Conservation (phyloP, 805 yeast genomes). For the Clavispora santaluciae region DNA sequence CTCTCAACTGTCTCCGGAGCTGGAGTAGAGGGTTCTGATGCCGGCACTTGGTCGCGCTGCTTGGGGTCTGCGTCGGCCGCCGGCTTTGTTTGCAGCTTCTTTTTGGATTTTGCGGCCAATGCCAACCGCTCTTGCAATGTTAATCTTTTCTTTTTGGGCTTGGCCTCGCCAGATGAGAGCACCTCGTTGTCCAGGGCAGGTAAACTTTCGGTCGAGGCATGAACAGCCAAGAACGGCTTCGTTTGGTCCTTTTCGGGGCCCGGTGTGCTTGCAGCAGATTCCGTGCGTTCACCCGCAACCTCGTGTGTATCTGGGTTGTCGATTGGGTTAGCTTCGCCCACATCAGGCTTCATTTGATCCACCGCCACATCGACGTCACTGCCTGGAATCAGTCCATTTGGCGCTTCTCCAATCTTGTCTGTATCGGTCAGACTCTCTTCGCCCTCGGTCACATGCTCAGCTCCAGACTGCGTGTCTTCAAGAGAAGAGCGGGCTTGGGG, state of each 20-base stretch:
- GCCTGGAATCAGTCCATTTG: no score
- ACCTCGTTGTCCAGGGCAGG: not conserved
- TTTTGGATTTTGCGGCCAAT: slow-evolving; percentile 60
- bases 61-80: not conserved
- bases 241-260: not conserved
- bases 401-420: no score
- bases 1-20: not conserved
- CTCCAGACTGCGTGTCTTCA: no score
- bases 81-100: slow-evolving; percentile 14
- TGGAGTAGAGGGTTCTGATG: not conserved
- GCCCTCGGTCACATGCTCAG: no score
- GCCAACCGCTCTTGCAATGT: slow-evolving; percentile 85
- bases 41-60: not conserved
- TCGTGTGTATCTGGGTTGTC: no score
- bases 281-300: no score
- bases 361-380: no score
- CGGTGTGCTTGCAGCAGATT: not conserved
- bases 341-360: no score
- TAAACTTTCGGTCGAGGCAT: not conserved
- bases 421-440: no score
- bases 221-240: not conserved
- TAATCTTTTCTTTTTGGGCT: slow-evolving; percentile 45
- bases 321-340: no score
- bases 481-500: no score
- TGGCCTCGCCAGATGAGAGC: not conserved